phyloP scores from a whole-genome alignment of 345 rosid genomes.

The Populus tremula region DNA sequence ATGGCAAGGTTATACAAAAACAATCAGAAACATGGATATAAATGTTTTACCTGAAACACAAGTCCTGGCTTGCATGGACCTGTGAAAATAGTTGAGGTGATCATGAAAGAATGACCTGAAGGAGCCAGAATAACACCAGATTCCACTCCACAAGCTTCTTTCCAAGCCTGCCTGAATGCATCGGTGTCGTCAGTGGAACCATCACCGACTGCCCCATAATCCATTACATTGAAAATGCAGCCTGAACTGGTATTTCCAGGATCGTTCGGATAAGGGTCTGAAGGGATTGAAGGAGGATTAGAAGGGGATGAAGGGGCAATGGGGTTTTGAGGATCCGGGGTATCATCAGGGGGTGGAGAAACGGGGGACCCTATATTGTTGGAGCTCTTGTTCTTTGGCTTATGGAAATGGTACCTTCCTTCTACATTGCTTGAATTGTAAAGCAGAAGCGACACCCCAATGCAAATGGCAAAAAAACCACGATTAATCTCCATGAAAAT shows the following conservation, averaged over 20 bases:
- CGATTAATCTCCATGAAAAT: slow-evolving; percentile 32
- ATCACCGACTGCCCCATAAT: slow-evolving; percentile 82
- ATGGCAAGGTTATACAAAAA: background rate
- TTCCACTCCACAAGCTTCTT: slow-evolving; percentile 79
- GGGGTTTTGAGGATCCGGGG: slow-evolving; percentile 20
- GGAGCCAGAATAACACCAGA: slow-evolving; percentile 65
- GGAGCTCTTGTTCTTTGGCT: slow-evolving; percentile 21
- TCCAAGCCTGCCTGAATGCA: slow-evolving; percentile 81
- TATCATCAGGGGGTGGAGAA: slow-evolving; percentile 25
- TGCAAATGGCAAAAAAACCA: slow-evolving; percentile 16
- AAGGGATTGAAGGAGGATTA: slow-evolving; percentile 38
- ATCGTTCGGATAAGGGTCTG: slow-evolving; percentile 62
- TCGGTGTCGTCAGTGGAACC: slow-evolving; percentile 75
- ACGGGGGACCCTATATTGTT: slow-evolving; percentile 27
- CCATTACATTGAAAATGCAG: slow-evolving; percentile 59
- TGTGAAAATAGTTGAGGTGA: slow-evolving; percentile 87
- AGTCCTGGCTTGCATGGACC: slow-evolving; percentile 93
- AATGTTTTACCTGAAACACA: slow-evolving; percentile 53
- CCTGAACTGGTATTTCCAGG: slow-evolving; percentile 32
- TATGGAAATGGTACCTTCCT: slow-evolving; percentile 72
- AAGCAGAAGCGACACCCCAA: slow-evolving; percentile 18
- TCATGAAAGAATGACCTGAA: slow-evolving; percentile 53
- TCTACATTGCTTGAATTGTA: slow-evolving; percentile 43
- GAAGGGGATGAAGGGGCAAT: slow-evolving; percentile 30
- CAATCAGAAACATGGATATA: background rate